phyloP scores from a whole-genome alignment of 768 basidiomycete species.

The Rhizopogon salebrosus region DNA sequence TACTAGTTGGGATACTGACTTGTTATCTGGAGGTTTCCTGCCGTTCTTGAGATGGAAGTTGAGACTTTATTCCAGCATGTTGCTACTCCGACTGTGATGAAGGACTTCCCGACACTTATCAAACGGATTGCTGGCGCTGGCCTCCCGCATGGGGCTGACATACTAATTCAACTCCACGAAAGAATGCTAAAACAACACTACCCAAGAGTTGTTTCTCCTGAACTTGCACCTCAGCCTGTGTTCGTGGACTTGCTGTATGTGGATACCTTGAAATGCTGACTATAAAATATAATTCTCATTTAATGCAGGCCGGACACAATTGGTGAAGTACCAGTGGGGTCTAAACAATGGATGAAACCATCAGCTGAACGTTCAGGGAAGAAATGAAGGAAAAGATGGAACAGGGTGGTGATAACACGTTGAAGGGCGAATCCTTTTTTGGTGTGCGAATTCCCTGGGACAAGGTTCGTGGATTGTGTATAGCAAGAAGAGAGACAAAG shows the following conservation, averaged over 20 bases:
- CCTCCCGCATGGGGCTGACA: slow-evolving; percentile 10
- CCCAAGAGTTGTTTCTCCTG: neutral
- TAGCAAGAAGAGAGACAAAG: no score
- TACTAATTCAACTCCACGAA: slow-evolving; percentile 3
- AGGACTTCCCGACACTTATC: slow-evolving; percentile 2
- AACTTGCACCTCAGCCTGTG: neutral
- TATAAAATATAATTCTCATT: neutral
- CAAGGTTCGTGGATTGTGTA: no score
- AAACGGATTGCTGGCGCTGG: slow-evolving; percentile 2
- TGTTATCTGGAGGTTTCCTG: neutral
- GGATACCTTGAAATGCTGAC: no score
- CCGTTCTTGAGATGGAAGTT: slow-evolving; percentile 5
- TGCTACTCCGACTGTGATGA: neutral
- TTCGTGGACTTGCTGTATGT: neutral
- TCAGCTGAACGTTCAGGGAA: no score
- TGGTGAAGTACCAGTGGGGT: no score
- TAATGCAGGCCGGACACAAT: no score
- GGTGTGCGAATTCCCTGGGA: no score
- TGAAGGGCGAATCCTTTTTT: no score
- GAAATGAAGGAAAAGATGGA: no score
- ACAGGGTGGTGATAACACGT: no score
- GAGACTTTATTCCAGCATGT: slow-evolving; percentile 8
- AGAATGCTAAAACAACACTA: slow-evolving; percentile 7
- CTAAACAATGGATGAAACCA: no score
- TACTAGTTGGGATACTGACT: neutral